phyloP scores from a whole-genome alignment of 2,329 filamentous ascomycete genomes.

The Magnaporthiopsis rhizophila region DNA sequence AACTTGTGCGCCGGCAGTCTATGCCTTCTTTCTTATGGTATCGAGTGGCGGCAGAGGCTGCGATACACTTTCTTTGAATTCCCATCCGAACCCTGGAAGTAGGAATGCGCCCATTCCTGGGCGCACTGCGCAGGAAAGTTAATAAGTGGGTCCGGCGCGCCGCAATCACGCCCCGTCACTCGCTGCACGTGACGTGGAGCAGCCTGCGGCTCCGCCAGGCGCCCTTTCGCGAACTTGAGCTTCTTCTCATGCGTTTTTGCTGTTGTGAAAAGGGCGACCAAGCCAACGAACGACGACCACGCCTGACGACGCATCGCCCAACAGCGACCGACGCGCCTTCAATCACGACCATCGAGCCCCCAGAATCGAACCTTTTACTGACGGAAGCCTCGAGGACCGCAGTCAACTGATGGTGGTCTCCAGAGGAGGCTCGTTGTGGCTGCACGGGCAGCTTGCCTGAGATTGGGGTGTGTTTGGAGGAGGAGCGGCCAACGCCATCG shows the following conservation, averaged over 20 bases:
- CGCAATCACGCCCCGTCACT: neutral
- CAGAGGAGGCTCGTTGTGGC: conserved; percentile 5
- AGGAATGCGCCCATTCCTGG: neutral
- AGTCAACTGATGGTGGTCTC: conserved; percentile 2
- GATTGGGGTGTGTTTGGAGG: conserved; percentile 1
- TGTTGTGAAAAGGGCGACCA: neutral
- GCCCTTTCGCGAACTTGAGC: conserved; percentile 7
- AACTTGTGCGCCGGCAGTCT: neutral
- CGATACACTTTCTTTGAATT: neutral
- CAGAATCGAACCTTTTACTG: neutral
- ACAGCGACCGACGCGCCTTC: neutral
- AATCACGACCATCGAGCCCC: too few species aligned
- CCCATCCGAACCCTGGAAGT: neutral
- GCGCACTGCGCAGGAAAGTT: neutral
- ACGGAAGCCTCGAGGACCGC: neutral
- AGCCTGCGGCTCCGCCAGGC: conserved; percentile 2
- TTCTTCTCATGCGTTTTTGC: conserved; percentile 3
- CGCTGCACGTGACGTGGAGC: conserved; percentile 3
- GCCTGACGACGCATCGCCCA: neutral
- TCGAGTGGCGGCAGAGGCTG: neutral
- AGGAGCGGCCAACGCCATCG: neutral
- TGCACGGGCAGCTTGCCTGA: conserved; percentile 6
- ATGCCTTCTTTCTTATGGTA: neutral
- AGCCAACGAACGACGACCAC: conserved; percentile 4
- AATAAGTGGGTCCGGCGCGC: neutral